These are phyloP conservation scores for Xylaria sp. DNA, from an alignment of 2,329 filamentous ascomycete genomes.

Conservation along the genomic window DNA sequence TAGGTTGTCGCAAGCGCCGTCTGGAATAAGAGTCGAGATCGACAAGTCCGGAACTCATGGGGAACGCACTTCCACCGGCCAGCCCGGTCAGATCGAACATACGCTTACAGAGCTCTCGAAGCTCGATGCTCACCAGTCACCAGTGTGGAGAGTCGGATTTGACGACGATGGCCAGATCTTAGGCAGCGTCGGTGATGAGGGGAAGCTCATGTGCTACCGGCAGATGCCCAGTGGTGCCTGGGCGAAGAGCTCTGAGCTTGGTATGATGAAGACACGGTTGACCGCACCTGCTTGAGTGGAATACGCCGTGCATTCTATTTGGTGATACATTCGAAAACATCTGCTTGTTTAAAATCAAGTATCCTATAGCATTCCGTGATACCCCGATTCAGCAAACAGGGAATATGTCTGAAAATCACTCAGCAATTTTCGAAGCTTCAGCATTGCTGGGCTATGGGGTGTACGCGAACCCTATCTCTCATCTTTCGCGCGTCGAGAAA, in stretches of 20 bases:
- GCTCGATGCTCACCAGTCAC: conserved; percentile 70
- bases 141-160: conserved; percentile 78
- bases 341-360: not conserved
- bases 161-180: conserved; percentile 73
- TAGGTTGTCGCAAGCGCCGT: conserved; percentile 46
- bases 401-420: not conserved
- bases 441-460: too few species aligned
- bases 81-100: conserved; percentile 71
- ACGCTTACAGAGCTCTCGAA: conserved; percentile 66
- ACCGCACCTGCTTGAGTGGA: conserved; percentile 32
- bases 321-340: not conserved
- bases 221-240: conserved; percentile 63
- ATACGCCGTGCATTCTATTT: not conserved
- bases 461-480: not conserved
- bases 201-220: conserved; percentile 66
- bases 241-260: conserved; percentile 65
- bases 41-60: conserved; percentile 55
- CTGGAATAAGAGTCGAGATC: conserved; percentile 58
- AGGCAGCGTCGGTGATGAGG: conserved; percentile 78
- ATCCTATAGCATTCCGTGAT: not conserved
- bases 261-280: conserved; percentile 63
- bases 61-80: conserved; percentile 59
- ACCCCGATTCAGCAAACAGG: not conserved
- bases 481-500: not conserved
- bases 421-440: not conserved